Percentiles rank a stretch among this genome's conserved stretches.
phyloP scores from a whole-genome alignment of 2,329 filamentous ascomycete species.

The Verticillium klebahnii region DNA sequence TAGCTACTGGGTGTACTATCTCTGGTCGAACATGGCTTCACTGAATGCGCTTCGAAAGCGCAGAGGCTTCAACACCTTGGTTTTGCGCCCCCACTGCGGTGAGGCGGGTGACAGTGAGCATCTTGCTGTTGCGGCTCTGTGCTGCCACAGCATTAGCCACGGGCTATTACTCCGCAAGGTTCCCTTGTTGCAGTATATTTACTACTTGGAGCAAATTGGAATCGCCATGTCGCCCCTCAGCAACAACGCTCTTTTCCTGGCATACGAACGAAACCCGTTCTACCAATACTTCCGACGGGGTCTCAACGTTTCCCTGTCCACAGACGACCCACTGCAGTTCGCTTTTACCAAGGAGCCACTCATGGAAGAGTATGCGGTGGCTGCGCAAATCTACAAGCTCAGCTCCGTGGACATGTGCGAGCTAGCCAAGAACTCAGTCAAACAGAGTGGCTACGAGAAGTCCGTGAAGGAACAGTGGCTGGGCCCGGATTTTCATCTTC shows the following conservation, averaged over 20 bases:
- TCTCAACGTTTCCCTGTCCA: conserved; percentile 91
- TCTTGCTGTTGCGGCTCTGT: conserved; percentile 83
- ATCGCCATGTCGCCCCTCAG: conserved; percentile 99
- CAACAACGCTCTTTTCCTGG: conserved; percentile 94
- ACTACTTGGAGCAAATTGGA: conserved; percentile 96
- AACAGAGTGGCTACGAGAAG: conserved; percentile 89
- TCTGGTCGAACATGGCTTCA: conserved; percentile 90
- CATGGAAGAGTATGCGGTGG: conserved; percentile 97
- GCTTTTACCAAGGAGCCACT: conserved; percentile 97
- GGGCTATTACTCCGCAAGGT: conserved; percentile 90
- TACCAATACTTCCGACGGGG: conserved; percentile 92
- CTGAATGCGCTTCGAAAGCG: conserved; percentile 88
- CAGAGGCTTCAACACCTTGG: conserved; percentile 92
- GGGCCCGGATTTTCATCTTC: conserved; percentile 69
- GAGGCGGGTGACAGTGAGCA: conserved; percentile 97
- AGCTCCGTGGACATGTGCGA: conserved; percentile 98
- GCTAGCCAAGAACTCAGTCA: conserved; percentile 90
- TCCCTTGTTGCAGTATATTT: conserved; percentile 90
- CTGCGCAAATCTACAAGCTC: conserved; percentile 97
- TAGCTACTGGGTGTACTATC: conserved; percentile 98
- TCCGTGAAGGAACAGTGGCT: conserved; percentile 90
- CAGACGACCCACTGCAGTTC: conserved; percentile 95
- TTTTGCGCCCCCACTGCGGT: conserved; percentile 89
- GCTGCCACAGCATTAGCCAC: conserved; percentile 95
- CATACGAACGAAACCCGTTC: conserved; percentile 96